A percentile compares a stretch with the other conserved stretches of the same genome.
These are phyloP conservation scores for Solanum pimpinellifolium DNA, from an alignment of 257 asterid species.

Conservation along the genomic window DNA sequence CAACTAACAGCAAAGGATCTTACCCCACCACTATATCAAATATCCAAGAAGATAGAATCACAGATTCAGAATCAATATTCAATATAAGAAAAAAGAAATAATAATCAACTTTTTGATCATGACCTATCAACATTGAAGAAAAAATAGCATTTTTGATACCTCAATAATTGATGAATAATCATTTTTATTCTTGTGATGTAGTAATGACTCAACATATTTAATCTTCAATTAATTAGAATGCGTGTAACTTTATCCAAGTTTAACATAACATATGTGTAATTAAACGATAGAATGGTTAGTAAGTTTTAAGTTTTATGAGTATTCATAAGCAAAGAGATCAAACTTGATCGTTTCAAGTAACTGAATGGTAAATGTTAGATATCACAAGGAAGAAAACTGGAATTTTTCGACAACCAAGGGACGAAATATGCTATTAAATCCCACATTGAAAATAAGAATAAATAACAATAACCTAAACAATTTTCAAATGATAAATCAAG, in stretches of 20 bases:
- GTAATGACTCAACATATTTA: background rate
- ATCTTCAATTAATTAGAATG: background rate
- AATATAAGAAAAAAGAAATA: background rate
- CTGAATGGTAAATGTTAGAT: background rate
- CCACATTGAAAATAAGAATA: background rate
- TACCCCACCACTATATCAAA: background rate
- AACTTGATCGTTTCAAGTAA: background rate
- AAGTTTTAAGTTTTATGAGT: background rate
- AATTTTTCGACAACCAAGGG: background rate
- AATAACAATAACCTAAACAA: background rate
- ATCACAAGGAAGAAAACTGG: background rate
- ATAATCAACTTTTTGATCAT: background rate
- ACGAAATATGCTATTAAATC: background rate
- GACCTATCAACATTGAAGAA: background rate
- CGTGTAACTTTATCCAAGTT: background rate
- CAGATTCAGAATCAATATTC: background rate
- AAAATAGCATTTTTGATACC: background rate
- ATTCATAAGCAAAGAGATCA: background rate
- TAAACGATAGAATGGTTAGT: too few species aligned
- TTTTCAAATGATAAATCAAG: slow-evolving; percentile 11
- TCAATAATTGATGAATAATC: background rate
- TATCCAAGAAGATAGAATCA: background rate
- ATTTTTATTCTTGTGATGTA: background rate
- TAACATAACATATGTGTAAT: background rate
- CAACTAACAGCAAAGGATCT: slow-evolving; percentile 5